Evolutionary conservation across 768 basidiomycete genomes (phyloP), one percentile per base, ranked within the genome.

Genomic region (Floccularia luteovirens): DNA sequence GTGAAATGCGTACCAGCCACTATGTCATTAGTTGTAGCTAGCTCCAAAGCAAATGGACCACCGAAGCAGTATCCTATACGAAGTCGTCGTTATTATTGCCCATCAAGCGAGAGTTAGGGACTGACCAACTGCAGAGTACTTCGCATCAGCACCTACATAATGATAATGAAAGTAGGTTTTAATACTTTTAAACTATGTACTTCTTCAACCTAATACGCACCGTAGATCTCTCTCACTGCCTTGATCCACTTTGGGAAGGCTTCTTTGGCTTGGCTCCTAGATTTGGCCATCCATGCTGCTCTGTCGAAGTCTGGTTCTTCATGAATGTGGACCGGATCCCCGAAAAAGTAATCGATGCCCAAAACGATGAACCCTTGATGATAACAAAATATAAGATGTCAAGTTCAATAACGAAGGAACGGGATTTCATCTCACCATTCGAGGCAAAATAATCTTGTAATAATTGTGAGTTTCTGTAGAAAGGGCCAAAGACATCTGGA

Each of bases 401-500:
- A 38, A 42, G 14, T 38, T 23, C 12, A 25, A 17, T 24, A 22
- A 11, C 21, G 10, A 24, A 13, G 5, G 14, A 43, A 24, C 21
- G 5, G 8, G 10, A 13, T 8, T 7, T 21, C 20, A 21, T 38
- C 59, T 1, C 40, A 82, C 81, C 80, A 14, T 73, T 62, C 5
- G 70, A 59, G 1, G 82, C 79, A 44, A 74, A 79, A 48, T 72
- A 82, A 51, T 84, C 79, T 50, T 80, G 77, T 4, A 83, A 41
- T 16, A 81, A 60, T 54, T 78, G 62, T 35, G 67, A 70, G 53
- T 82, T 82, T 44, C 72, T 37, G 48, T 63, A 78, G 42, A 79
- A 68, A 2, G 80, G 72, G 1, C 81, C 72, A 48, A 63, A 79
- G 2, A 82, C 66, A 45, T 82, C 81, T 0, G 77, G 46, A 44